Evolutionary conservation across 805 yeast species (phyloP).

Genomic region (Candida tibetensis): DNA sequence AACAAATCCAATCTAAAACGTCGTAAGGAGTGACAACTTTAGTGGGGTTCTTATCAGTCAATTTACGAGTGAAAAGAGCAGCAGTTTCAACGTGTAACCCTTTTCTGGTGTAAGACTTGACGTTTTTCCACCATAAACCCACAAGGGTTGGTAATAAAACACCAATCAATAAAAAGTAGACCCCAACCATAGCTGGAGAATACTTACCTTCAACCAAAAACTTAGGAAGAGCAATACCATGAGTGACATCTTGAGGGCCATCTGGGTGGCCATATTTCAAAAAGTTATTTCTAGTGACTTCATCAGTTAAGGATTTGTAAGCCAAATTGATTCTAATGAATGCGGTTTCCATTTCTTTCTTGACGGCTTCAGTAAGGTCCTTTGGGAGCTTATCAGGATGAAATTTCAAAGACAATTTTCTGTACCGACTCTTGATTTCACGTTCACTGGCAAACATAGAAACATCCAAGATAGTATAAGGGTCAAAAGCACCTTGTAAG

Average conservation of each 20-base stretch:
- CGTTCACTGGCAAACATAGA: conserved; percentile 65
- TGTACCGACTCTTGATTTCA: conserved; percentile 76
- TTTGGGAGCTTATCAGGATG: conserved; percentile 92
- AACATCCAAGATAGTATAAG: conserved; percentile 81
- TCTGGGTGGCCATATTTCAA: conserved; percentile 95
- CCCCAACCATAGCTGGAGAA: conserved; percentile 57
- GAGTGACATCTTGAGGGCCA: conserved; percentile 87
- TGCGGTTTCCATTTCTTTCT: conserved; percentile 61
- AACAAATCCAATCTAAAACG: conserved; percentile 57
- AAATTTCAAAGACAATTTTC: conserved; percentile 80
- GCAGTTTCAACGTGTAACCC: conserved; percentile 89
- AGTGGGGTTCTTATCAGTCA: conserved; percentile 74
- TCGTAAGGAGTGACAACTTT: conserved; percentile 57
- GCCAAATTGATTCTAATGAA: conserved; percentile 87
- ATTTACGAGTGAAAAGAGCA: conserved; percentile 61
- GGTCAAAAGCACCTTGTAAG: conserved; percentile 66
- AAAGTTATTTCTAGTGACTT: conserved; percentile 74
- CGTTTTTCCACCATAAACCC: conserved; percentile 86
- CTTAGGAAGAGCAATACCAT: conserved; percentile 94
- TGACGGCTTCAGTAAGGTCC: conserved; percentile 55
- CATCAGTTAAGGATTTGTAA: conserved; percentile 92
- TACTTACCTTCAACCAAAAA: conserved; percentile 82
- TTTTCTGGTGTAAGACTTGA: conserved; percentile 73
- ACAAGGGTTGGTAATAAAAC: conserved; percentile 77
- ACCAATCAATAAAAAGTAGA: conserved; percentile 73